A percentile compares a stretch with the other conserved stretches of the same genome.
Evolutionary conservation across 352 stramenopile genomes (phyloP).

Genomic region (Plasmopara muralis): DNA sequence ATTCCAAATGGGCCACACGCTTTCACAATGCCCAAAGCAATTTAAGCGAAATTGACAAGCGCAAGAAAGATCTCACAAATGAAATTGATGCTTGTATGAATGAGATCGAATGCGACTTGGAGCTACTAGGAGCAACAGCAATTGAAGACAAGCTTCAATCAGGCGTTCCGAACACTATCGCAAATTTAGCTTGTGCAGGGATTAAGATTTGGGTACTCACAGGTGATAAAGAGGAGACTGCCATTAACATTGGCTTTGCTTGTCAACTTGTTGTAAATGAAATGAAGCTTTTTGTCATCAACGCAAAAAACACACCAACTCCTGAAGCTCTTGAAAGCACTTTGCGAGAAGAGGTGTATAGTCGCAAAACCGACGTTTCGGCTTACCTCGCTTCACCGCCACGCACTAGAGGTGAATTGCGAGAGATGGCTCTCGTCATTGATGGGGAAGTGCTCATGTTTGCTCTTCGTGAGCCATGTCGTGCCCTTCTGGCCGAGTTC

Average conservation of each 20-base stretch:
- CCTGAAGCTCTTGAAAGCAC: conserved; percentile 42
- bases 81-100: conserved; percentile 72
- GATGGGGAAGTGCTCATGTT: conserved; percentile 68
- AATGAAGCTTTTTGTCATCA: conserved; percentile 73
- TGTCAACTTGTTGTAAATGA: conserved; percentile 83
- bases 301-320: conserved; percentile 43
- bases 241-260: conserved; percentile 92
- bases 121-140: conserved; percentile 84
- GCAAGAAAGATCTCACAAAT: conserved; percentile 70
- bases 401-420: conserved; percentile 34
- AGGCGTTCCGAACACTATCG: conserved; percentile 85
- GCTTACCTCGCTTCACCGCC: conserved; percentile 42
- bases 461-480: conserved; percentile 38
- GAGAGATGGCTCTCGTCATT: conserved; percentile 68
- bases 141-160: conserved; percentile 93
- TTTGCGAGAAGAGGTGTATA: conserved; percentile 37
- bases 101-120: conserved; percentile 76
- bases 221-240: conserved; percentile 92
- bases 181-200: conserved; percentile 71
- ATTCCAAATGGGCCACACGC: conserved; percentile 41
- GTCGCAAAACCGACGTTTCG: conserved; percentile 37
- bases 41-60: conserved; percentile 69
- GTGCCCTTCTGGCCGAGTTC: conserved; percentile 48
- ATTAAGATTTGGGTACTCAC: conserved; percentile 94
- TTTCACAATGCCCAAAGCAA: conserved; percentile 72